Evolutionary conservation across 768 basidiomycete genomes (phyloP), one percentile per base, ranked within the genome.

Genomic region (Galerina marginata): DNA sequence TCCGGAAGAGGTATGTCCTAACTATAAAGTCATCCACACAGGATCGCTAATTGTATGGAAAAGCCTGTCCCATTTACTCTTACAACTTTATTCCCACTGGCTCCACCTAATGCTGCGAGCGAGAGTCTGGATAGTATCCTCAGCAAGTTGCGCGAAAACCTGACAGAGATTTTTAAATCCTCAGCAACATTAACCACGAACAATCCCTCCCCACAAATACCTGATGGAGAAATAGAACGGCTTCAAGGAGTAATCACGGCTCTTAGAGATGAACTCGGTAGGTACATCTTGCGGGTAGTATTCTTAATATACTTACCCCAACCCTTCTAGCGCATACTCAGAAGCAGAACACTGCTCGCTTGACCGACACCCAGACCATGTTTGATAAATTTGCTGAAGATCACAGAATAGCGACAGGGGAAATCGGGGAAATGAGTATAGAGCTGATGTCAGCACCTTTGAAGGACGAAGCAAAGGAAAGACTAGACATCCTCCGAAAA

Each of bases 191-290:
- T 61, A 11, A 49, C 36, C 44, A 43, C 56, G 56, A 37, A 45
- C 49, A 59, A 46, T 15, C 62, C 64, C n/a, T 23, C 66, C 23
- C 61, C 66, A 10, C 39, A 59, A 33, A 61, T 69, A 50, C 64
- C 72, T 7, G 74, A 79, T 44, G 77, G 69, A 15, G 88, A 89
- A 64, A 66, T 85, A 16, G 74, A 79, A 50, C 79, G 78, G 6
- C 71, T 92, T 9, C 80, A 86, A 59, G 72, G 64, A 6, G 76
- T 82, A 26, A 82, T 92, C 44, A 66, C 78, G 9, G 74, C 71
- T 15, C 77, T 92, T 33, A 81, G 82, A 56, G 67, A 73, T 11
- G 87, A 93, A 67, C 75, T 92, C 11, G 84, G 91, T 88, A 61
- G 15, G 80, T 73, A 23, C 0, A 40, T 62, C 45, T 38, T 43